phyloP scores from a whole-genome alignment of 495 filamentous ascomycete species.

The Daldinia grandis region DNA sequence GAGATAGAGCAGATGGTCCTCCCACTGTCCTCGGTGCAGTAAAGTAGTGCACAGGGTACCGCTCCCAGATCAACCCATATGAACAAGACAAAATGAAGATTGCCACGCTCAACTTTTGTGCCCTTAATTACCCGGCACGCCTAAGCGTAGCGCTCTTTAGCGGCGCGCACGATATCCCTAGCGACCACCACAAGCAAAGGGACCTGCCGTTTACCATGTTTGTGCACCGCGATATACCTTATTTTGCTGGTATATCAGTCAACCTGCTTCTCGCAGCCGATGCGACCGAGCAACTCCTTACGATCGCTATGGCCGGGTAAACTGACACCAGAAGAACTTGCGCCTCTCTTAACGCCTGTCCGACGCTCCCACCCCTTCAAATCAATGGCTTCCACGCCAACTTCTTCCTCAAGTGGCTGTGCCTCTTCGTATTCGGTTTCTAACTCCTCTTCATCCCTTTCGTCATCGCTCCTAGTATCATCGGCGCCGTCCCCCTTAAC shows the following conservation, averaged over 20 bases:
- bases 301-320: constrained; percentile 74
- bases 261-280: constrained; percentile 76
- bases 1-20: constrained; percentile 32
- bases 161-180: constrained; percentile 15
- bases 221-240: constrained; percentile 15
- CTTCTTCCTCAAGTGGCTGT: constrained; percentile 68
- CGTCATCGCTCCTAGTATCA: constrained; percentile 87
- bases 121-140: constrained; percentile 20
- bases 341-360: constrained; percentile 54
- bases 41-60: constrained; percentile 24
- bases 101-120: constrained; percentile 35
- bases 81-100: constrained; percentile 31
- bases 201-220: constrained; percentile 12
- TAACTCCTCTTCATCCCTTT: constrained; percentile 70
- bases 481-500: constrained; percentile 81
- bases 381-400: constrained; percentile 68
- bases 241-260: constrained; percentile 46
- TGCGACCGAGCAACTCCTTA: constrained; percentile 75
- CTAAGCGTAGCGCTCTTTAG: constrained; percentile 5
- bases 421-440: constrained; percentile 59
- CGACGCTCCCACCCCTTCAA: constrained; percentile 62
- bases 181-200: constrained; percentile 5
- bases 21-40: constrained; percentile 16
- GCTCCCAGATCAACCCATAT: constrained; percentile 32
- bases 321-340: constrained; percentile 64